These are phyloP conservation scores for Asterella californica DNA, from an alignment of 225 moss, liverwort and hornwort genomes.

Conservation along the genomic window DNA sequence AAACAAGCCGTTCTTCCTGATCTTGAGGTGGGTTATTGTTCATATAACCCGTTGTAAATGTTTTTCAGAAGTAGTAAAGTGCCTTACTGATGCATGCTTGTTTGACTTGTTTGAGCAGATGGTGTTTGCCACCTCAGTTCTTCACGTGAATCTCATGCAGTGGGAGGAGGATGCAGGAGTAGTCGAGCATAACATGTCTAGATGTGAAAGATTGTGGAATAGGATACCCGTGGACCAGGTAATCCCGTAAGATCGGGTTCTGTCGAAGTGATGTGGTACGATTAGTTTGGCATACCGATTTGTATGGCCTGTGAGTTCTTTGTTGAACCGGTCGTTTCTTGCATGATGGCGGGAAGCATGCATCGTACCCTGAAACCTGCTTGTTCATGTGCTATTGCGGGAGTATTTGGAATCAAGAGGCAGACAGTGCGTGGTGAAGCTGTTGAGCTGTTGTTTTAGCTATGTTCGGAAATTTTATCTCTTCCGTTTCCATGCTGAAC, in stretches of 20 bases:
- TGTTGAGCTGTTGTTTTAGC: background rate
- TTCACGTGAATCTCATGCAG: conserved; percentile 91
- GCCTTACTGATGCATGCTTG: background rate
- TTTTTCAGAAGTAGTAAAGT: background rate
- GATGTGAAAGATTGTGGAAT: conserved; percentile 66
- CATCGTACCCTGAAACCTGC: background rate
- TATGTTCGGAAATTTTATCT: too few species aligned
- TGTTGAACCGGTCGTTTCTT: background rate
- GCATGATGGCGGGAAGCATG: background rate
- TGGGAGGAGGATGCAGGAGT: conserved; percentile 71
- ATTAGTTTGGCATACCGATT: background rate
- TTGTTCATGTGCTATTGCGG: background rate
- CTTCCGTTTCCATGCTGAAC: too few species aligned
- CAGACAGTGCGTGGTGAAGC: background rate
- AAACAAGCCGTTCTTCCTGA: conserved; percentile 64
- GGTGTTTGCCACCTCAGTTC: conserved; percentile 80
- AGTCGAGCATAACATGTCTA: conserved; percentile 53
- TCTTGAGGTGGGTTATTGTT: conserved; percentile 54
- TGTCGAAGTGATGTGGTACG: background rate
- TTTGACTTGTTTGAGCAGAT: conserved; percentile 43
- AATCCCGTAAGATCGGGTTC: conserved; percentile 1
- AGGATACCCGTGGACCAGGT: conserved; percentile 58
- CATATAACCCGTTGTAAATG: background rate
- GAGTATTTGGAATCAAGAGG: background rate
- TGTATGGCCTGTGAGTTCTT: background rate